Evolutionary conservation across 225 moss, liverwort and hornwort genomes (phyloP).

Genomic region (Ulota crispa): DNA sequence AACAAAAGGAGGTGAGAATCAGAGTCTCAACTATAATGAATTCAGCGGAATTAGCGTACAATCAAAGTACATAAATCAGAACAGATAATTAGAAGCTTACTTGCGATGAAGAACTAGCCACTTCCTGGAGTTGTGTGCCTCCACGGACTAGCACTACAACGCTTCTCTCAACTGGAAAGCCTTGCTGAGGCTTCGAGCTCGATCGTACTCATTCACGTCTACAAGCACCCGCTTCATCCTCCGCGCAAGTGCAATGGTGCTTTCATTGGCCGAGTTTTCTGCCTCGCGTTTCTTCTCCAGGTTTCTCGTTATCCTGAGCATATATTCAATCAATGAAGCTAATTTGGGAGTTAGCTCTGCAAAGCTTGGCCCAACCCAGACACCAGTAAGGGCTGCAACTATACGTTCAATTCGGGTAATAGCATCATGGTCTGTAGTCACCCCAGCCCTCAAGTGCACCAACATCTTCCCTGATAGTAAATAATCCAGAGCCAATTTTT

Average conservation of each 20-base stretch:
- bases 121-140: background rate
- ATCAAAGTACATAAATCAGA: background rate
- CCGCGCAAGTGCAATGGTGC: constrained; percentile 71
- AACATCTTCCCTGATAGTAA: constrained; percentile 83
- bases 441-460: constrained; percentile 70
- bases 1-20: background rate
- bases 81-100: constrained; percentile 25
- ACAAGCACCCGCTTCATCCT: constrained; percentile 92
- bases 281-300: constrained; percentile 82
- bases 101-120: constrained; percentile 1
- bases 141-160: constrained; percentile 39
- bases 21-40: background rate
- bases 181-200: constrained; percentile 78
- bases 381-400: constrained; percentile 74
- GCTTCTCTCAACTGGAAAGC: constrained; percentile 92
- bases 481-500: constrained; percentile 85
- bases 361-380: constrained; percentile 81
- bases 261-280: constrained; percentile 60
- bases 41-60: background rate
- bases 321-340: constrained; percentile 79
- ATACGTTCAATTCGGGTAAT: constrained; percentile 90
- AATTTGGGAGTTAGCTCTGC: constrained; percentile 86
- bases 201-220: constrained; percentile 95
- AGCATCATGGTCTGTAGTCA: constrained; percentile 75
- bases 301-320: constrained; percentile 64